Base-by-base conservation (phyloP, 768 basidiomycete genomes). In the Suillus paluster region DNA sequence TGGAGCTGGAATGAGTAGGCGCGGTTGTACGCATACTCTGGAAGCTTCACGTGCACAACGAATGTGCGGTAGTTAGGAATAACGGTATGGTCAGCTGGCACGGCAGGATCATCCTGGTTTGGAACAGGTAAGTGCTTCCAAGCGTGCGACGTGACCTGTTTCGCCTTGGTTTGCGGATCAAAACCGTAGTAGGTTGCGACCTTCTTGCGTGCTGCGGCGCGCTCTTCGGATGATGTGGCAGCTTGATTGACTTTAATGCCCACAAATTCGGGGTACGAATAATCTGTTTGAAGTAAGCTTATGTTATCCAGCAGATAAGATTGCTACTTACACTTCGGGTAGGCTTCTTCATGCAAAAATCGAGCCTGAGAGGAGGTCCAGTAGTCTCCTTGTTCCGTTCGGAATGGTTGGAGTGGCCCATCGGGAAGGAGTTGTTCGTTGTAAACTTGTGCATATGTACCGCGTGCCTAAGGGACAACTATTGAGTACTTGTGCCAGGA, bases 201-300 rank as follows among this genome's bases (percentile, higher is more conserved):
- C 30, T 53, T 63, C 10, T 64, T 62, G 23, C 72, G 73, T 1
- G 66, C 70, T 21, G 59, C 49, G 39, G 67, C 61, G 21, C 70
- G 68, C 34, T 70, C 61, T 44, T 65, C 36, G 8, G 58, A 45
- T 25, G n/a, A 58, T 3, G 48, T 27, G 5, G 70, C 52, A 0
- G 68, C 46, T 41, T 62, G 56, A 49, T 75, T 66, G 9, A 75
- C 73, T 33, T 73, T 67, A 19, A 74, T 57, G 21, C 72, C 70
- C 52, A 54, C 42, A 36, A 73, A 68, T 41, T 66, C 63, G n/a
- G 64, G 56, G 49, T 75, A 74, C 14, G 74, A 70, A 53, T 73
- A 73, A 14, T 70, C 73, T 74, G 30, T 19, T 27, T 11, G 5
- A 41, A 58, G 15, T 34, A 27, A 38, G 30, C n/a, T 1, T 10